These are phyloP conservation scores for Aspergillus puulaauensis DNA, from an alignment of 2,329 filamentous ascomycete genomes.

Conservation along the genomic window DNA sequence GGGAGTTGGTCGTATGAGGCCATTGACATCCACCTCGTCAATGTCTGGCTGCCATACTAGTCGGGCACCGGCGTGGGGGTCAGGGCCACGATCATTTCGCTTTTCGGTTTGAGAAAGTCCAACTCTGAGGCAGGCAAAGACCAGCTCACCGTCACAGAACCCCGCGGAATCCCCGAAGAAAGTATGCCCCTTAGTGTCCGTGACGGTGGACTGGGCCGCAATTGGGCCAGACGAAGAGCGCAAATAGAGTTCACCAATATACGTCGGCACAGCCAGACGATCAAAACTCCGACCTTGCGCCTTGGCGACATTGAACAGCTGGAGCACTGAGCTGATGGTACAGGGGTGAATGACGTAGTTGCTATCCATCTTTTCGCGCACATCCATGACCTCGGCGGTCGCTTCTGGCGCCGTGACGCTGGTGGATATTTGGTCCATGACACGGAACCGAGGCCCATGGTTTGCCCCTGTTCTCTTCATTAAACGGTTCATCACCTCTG, in stretches of 20 bases:
- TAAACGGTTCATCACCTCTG: conserved; percentile 9
- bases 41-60: conserved; percentile 3
- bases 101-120: not conserved
- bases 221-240: conserved; percentile 1
- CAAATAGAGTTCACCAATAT: conserved; percentile 19
- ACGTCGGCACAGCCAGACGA: conserved; percentile 20
- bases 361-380: conserved; percentile 5
- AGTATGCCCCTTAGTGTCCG: not conserved
- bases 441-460: conserved; percentile 17
- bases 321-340: conserved; percentile 21
- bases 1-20: not conserved
- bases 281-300: conserved; percentile 15
- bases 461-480: conserved; percentile 13
- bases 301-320: conserved; percentile 22
- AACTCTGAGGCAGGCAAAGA: not conserved
- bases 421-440: not conserved
- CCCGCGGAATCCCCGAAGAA: not conserved
- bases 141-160: not conserved
- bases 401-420: not conserved
- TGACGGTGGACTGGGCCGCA: not conserved
- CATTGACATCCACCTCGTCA: not conserved
- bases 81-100: not conserved
- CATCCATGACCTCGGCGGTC: not conserved
- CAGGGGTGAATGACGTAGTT: conserved; percentile 24
- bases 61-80: conserved; percentile 2